These are phyloP conservation scores for Saturnispora dispora DNA, from an alignment of 805 yeast genomes.

Conservation along the genomic window DNA sequence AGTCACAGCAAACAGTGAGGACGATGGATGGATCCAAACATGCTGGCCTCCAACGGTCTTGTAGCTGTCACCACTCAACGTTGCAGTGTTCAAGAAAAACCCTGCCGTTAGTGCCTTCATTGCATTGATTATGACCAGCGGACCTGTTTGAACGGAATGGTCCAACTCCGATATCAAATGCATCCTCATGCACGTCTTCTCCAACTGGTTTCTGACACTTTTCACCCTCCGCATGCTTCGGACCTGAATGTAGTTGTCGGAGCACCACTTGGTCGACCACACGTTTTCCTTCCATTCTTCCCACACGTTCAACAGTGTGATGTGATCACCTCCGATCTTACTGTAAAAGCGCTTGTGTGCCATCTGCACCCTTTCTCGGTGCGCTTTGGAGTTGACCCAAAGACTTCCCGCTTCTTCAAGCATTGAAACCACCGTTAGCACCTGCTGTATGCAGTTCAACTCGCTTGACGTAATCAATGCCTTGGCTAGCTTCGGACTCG, in stretches of 20 bases:
- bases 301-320: slow-evolving; percentile 66
- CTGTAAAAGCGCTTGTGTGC: slow-evolving; percentile 47
- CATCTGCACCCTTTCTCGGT: slow-evolving; percentile 55
- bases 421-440: slow-evolving; percentile 73
- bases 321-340: slow-evolving; percentile 61
- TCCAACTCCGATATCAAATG: slow-evolving; percentile 19
- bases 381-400: slow-evolving; percentile 62
- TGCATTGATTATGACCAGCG: slow-evolving; percentile 27
- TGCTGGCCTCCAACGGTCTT: slow-evolving; percentile 56
- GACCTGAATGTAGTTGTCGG: slow-evolving; percentile 71
- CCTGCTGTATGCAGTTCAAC: slow-evolving; percentile 54
- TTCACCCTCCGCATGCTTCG: slow-evolving; percentile 59
- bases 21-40: slow-evolving; percentile 83
- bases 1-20: slow-evolving; percentile 50
- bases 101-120: slow-evolving; percentile 57
- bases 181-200: slow-evolving; percentile 49
- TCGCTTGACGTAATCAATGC: slow-evolving; percentile 56
- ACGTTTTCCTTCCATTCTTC: slow-evolving; percentile 66
- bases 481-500: slow-evolving; percentile 84
- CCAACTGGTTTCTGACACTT: slow-evolving; percentile 65
- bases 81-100: slow-evolving; percentile 57
- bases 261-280: slow-evolving; percentile 72
- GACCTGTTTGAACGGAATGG: slow-evolving; percentile 11
- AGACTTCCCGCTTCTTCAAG: slow-evolving; percentile 67
- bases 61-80: slow-evolving; percentile 61